phyloP scores from a whole-genome alignment of 257 asterid species.

The Forsythia viridissima region DNA sequence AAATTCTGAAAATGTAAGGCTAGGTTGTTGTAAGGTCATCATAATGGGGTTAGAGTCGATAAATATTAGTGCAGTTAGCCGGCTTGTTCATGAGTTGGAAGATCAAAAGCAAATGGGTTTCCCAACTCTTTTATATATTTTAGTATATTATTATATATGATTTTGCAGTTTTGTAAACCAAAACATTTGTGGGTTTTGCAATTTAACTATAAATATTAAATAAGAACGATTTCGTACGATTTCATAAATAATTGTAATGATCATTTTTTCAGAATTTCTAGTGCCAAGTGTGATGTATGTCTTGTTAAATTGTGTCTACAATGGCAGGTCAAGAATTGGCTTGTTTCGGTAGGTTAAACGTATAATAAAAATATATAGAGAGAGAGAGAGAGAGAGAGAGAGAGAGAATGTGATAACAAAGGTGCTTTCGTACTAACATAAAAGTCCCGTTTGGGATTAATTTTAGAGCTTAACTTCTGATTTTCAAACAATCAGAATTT shows the following conservation, averaged over 20 bases:
- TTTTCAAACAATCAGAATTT: no score
- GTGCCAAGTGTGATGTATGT: no score
- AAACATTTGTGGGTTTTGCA: background rate
- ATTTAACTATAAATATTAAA: background rate
- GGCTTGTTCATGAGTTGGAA: conserved; percentile 13
- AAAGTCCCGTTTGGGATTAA: no score
- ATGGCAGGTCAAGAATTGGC: no score
- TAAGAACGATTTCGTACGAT: background rate
- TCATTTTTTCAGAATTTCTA: background rate
- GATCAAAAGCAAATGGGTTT: conserved; percentile 33
- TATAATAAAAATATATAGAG: no score
- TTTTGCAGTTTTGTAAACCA: background rate
- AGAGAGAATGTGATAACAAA: no score
- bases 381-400: no score
- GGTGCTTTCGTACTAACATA: no score
- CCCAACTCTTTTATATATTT: background rate
- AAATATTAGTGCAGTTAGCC: background rate
- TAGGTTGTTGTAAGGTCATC: background rate
- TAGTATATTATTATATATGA: background rate
- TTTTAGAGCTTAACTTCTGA: no score
- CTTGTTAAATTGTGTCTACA: no score
- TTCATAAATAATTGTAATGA: background rate
- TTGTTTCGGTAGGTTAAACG: no score
- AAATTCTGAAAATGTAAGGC: background rate
- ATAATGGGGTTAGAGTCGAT: background rate